phyloP scores from a whole-genome alignment of 1,139 yeast species.

The Zhuliangozyma parablackwelliae region DNA sequence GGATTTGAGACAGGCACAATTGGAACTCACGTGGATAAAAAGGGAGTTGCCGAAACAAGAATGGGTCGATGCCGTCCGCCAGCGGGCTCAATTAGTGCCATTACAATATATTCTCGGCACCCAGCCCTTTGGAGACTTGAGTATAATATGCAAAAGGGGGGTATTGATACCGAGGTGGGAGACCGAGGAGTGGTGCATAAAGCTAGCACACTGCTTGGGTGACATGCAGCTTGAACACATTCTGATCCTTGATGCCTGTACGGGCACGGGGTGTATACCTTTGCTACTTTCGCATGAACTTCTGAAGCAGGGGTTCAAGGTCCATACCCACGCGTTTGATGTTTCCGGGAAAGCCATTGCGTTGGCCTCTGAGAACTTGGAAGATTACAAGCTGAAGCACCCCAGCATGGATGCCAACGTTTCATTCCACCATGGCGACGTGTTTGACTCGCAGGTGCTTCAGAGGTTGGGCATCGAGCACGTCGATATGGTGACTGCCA shows the following conservation, averaged over 20 bases:
- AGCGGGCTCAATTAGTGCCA: constrained; percentile 53
- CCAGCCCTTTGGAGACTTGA: constrained; percentile 80
- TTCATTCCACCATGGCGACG: constrained; percentile 18
- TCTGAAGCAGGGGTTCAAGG: constrained; percentile 7
- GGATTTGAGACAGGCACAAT: constrained; percentile 25
- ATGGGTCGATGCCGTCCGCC: constrained; percentile 32
- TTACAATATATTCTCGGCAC: constrained; percentile 78
- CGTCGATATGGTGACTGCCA: constrained; percentile 62
- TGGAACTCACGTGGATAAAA: constrained; percentile 40
- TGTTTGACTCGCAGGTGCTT: constrained; percentile 16
- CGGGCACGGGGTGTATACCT: constrained; percentile 90
- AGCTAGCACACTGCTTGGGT: constrained; percentile 29
- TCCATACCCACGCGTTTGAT: constrained; percentile 52
- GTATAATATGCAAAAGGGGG: constrained; percentile 53
- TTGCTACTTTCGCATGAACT: constrained; percentile 42
- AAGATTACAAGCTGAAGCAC: constrained; percentile 4
- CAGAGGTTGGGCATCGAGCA: constrained; percentile 2
- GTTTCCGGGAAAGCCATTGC: constrained; percentile 49
- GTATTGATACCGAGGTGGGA: constrained; percentile 93
- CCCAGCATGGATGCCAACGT: constrained; percentile 9
- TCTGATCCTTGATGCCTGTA: constrained; percentile 66
- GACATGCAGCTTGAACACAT: constrained; percentile 9
- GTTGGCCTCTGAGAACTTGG: constrained; percentile 46
- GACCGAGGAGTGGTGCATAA: constrained; percentile 83
- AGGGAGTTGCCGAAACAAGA: constrained; percentile 30